A percentile compares a stretch with the other conserved stretches of the same genome.
phyloP scores from a whole-genome alignment of 2,329 filamentous ascomycete genomes.

The Colletotrichum tropicale region DNA sequence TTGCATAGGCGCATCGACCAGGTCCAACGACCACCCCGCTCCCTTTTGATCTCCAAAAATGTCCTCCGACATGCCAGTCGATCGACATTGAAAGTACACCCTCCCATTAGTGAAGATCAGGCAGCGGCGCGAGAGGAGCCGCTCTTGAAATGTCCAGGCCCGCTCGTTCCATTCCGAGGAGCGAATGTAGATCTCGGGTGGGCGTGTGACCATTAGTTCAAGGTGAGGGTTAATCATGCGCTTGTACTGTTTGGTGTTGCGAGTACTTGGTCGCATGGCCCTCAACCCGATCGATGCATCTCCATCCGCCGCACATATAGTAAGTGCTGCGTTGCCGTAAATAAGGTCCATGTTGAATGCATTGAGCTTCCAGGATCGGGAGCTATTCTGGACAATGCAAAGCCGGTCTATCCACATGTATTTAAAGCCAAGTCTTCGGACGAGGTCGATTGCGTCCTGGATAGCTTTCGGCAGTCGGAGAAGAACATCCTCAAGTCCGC shows the following conservation, averaged over 20 bases:
- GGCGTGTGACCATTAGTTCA: slow-evolving; percentile 34
- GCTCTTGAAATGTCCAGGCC: slow-evolving; percentile 48
- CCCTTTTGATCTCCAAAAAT: slow-evolving; percentile 28
- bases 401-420: slow-evolving; percentile 23
- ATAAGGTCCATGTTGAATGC: slow-evolving; percentile 47
- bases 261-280: slow-evolving; percentile 15
- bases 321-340: slow-evolving; percentile 48
- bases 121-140: slow-evolving; percentile 44
- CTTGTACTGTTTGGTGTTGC: slow-evolving; percentile 25
- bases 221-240: slow-evolving; percentile 40
- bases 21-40: slow-evolving; percentile 32
- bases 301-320: slow-evolving; percentile 40
- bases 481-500: neutral
- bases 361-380: slow-evolving; percentile 30
- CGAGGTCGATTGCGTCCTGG: slow-evolving; percentile 45
- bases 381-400: slow-evolving; percentile 21
- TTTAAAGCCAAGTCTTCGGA: slow-evolving; percentile 17
- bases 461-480: slow-evolving; percentile 29
- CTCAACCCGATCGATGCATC: slow-evolving; percentile 25
- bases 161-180: slow-evolving; percentile 42
- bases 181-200: slow-evolving; percentile 24
- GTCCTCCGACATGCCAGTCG: slow-evolving; percentile 29
- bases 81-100: slow-evolving; percentile 35
- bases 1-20: slow-evolving; percentile 29
- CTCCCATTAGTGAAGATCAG: slow-evolving; percentile 40